phyloP scores from a whole-genome alignment of 257 asterid species.

The Paraleonurus japonicus region DNA sequence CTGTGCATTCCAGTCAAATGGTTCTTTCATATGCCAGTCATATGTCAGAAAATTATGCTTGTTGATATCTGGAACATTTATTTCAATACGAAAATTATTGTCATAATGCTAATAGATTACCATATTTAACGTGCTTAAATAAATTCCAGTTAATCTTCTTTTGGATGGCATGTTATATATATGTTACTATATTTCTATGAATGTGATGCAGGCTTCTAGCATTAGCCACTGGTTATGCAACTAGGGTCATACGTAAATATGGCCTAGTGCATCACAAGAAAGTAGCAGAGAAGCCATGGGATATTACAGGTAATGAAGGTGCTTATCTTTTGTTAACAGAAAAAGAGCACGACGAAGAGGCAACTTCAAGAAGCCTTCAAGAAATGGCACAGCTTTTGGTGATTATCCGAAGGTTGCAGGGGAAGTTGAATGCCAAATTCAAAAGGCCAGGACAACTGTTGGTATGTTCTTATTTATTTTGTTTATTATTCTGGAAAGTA shows the following conservation, averaged over 20 bases:
- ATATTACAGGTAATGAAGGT: slow-evolving; percentile 35
- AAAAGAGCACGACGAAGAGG: slow-evolving; percentile 40
- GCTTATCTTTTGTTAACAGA: slow-evolving; percentile 38
- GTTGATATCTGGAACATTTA: slow-evolving; percentile 16
- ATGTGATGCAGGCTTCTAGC: slow-evolving; percentile 87
- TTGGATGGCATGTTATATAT: slow-evolving; percentile 21
- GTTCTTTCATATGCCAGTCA: not conserved
- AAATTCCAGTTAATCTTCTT: slow-evolving; percentile 10
- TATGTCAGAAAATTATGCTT: slow-evolving; percentile 3
- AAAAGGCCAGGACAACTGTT: slow-evolving; percentile 61
- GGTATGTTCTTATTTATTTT: slow-evolving; percentile 47
- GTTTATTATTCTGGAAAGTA: slow-evolving; percentile 24
- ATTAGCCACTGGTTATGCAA: slow-evolving; percentile 74
- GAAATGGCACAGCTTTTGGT: slow-evolving; percentile 79
- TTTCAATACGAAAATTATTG: not conserved
- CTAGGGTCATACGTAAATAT: slow-evolving; percentile 62
- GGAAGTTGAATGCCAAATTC: slow-evolving; percentile 57
- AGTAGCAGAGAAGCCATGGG: slow-evolving; percentile 42
- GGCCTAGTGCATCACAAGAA: slow-evolving; percentile 68
- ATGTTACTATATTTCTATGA: slow-evolving; percentile 19
- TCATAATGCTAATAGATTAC: not conserved
- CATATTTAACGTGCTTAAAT: slow-evolving; percentile 7
- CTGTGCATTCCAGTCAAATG: not conserved
- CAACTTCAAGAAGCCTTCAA: slow-evolving; percentile 47
- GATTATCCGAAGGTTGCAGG: slow-evolving; percentile 73